Conservation (phyloP, 2,329 filamentous ascomycete species). For the Leptographium radiaticola region DNA sequence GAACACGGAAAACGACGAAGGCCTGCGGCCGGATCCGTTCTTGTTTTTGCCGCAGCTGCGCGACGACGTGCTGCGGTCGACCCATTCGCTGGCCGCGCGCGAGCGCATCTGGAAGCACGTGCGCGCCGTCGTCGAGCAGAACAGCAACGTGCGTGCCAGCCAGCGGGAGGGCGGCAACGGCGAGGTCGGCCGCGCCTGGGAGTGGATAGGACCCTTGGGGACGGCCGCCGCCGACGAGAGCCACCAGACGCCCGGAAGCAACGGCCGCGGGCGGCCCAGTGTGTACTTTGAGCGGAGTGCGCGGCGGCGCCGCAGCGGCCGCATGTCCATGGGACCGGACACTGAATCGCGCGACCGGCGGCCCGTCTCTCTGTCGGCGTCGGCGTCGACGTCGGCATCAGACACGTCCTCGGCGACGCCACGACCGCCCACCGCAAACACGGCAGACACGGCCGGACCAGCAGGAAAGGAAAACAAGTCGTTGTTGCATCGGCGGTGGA, state of each 20-base stretch:
- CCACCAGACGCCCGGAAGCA: conserved; percentile 2
- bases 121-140: conserved; percentile 74
- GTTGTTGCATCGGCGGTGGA: conserved; percentile 23
- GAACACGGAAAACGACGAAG: neutral
- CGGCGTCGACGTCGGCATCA: neutral
- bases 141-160: conserved; percentile 74
- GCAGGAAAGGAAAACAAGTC: conserved; percentile 21
- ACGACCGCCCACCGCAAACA: conserved; percentile 20
- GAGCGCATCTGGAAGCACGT: conserved; percentile 79
- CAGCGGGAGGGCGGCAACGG: conserved; percentile 55
- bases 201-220: conserved; percentile 51
- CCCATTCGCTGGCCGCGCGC: conserved; percentile 63
- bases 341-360: conserved; percentile 11
- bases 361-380: neutral
- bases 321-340: conserved; percentile 32
- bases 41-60: conserved; percentile 79
- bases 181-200: conserved; percentile 54
- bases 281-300: conserved; percentile 8
- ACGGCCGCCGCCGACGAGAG: conserved; percentile 23
- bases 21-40: conserved; percentile 46
- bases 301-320: conserved; percentile 36
- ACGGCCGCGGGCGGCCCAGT: neutral
- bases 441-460: neutral
- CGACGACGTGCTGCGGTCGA: conserved; percentile 75
- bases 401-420: conserved; percentile 13